Base-by-base conservation (phyloP, 169 alveolate species). In the Cryptosporidium muris region DNA sequence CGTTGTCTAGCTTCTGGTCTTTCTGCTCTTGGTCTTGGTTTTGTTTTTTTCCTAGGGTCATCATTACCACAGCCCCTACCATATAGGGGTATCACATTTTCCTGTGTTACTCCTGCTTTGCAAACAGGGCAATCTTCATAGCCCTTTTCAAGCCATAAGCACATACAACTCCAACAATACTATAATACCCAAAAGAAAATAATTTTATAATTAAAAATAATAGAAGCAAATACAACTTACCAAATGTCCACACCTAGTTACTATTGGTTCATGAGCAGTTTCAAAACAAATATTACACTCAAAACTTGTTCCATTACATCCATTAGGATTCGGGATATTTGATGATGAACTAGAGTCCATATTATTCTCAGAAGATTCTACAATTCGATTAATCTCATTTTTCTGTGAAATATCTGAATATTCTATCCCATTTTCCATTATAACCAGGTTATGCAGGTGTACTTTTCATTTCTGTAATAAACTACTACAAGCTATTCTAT, bases 271-370 rank as follows among this genome's bases (percentile, higher is more conserved):
- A 51, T 93, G 91, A 25, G 98, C 99, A 42, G 95, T 94, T 54
- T 97, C 99, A 89, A 97, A 93, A 80, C 99, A 97, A 16, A 97
- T 96, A 80, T 95, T 95, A 90, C 99, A 97, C 90, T 96, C 99
- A 82, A 94, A 97, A 85, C 91, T 90, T 63, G 92, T 65, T 16
- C 25, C 25, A 25, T 25, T 25, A 25, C 25, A 25, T 25, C 25
- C 25, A 25, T 25, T 25, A 25, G 25, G 25, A 25, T 25, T 25
- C 51, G 16, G 53, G 49, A 54, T 82, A 36, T 51, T 51, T 48
- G 82, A 60, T n/a, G 52, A 58, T 81, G 80, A 81, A 36, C 16
- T 51, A 11, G 62, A 51, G 34, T 49, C 51, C 1, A 36, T 14
- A 51, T 11, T 4, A 2, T 51, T 25, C 11, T 51, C 64, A 34